A percentile compares a stretch with the other conserved stretches of the same genome.
Evolutionary conservation across 768 basidiomycete species (phyloP).

Genomic region (Hygrophorus pudorinus): DNA sequence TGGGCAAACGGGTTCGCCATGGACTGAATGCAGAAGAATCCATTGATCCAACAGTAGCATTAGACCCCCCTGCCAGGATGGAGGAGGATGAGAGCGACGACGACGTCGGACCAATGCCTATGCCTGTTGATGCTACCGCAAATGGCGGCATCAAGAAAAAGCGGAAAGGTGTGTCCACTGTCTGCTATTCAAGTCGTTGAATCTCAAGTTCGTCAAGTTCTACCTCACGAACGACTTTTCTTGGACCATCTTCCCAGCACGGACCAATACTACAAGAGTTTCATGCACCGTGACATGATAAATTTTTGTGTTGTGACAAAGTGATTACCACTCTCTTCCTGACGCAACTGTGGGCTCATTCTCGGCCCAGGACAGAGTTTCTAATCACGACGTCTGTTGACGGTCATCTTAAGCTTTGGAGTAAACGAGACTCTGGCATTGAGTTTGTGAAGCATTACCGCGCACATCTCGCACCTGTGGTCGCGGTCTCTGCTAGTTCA

Average conservation of each 20-base stretch:
- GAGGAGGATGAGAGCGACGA: slow-evolving; percentile 5
- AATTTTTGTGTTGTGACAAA: slow-evolving; percentile 85
- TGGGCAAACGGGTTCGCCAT: slow-evolving; percentile 38
- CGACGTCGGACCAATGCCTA: slow-evolving; percentile 27
- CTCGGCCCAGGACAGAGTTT: slow-evolving; percentile 68
- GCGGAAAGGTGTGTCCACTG: slow-evolving; percentile 56
- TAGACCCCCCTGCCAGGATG: background rate
- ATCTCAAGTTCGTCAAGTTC: slow-evolving; percentile 46
- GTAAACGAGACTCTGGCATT: slow-evolving; percentile 91
- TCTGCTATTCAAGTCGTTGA: slow-evolving; percentile 9
- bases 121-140: slow-evolving; percentile 39
- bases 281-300: slow-evolving; percentile 93
- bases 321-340: slow-evolving; percentile 28
- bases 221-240: slow-evolving; percentile 89
- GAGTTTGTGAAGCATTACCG: slow-evolving; percentile 99
- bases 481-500: slow-evolving; percentile 74
- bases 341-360: background rate
- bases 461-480: slow-evolving; percentile 74
- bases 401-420: slow-evolving; percentile 97
- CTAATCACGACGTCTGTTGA: slow-evolving; percentile 91
- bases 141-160: slow-evolving; percentile 52
- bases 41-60: slow-evolving; percentile 4
- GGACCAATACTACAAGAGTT: slow-evolving; percentile 93
- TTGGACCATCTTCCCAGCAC: slow-evolving; percentile 86
- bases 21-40: slow-evolving; percentile 1